Conservation (phyloP, 176 grass and related monocot genomes). For the maize (Zea mays) region Zm-B73-REFERENCE-NAM-5.0 NC_050099.1:199515501-199516000, state of each 20-base stretch:
- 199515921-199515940: not conserved
- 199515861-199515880: slow-evolving; percentile 10
- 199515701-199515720: slow-evolving; percentile 87
- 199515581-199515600: slow-evolving; percentile 65
- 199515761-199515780: not conserved
- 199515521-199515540: slow-evolving; percentile 84
- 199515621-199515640: slow-evolving; percentile 71
- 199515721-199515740: slow-evolving; percentile 31
- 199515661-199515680: slow-evolving; percentile 77
- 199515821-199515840: not conserved
- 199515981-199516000: slow-evolving; percentile 89
- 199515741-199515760: slow-evolving; percentile 16
- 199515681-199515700: slow-evolving; percentile 91
- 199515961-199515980: slow-evolving; percentile 17
- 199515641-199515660: slow-evolving; percentile 82
- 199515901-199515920: not conserved
- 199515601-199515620: slow-evolving; percentile 61
- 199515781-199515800: not conserved
- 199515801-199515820: slow-evolving; percentile 16
- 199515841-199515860: slow-evolving; percentile 22
- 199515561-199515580: slow-evolving; percentile 70
- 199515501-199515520: slow-evolving; percentile 88
- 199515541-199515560: slow-evolving; percentile 91
- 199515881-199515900: slow-evolving; percentile 10
- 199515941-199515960: slow-evolving; percentile 2